Evolutionary conservation across 2,329 filamentous ascomycete species (phyloP).

Genomic region (Diaporthe sp.): DNA sequence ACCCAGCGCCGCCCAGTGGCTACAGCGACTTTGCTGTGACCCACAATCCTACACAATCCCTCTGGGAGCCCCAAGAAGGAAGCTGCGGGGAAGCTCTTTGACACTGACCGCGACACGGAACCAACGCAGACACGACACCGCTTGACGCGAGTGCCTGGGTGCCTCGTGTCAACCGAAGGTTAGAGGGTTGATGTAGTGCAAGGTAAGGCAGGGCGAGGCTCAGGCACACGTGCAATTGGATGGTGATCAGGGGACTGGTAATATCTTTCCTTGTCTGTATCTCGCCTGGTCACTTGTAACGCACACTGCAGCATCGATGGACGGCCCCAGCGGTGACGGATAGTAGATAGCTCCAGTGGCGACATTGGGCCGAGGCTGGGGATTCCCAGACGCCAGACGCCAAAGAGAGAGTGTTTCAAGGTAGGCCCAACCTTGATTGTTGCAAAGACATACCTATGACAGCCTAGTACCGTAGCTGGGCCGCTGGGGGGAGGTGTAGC

Average conservation of each 20-base stretch:
- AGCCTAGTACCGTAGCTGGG: neutral
- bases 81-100: conserved; percentile 18
- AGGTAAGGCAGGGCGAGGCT: conserved; percentile 5
- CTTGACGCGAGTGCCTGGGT: conserved; percentile 12
- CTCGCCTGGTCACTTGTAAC: conserved; percentile 25
- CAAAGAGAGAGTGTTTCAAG: conserved; percentile 25
- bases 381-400: conserved; percentile 9
- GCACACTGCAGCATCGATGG: conserved; percentile 23
- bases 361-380: conserved; percentile 19
- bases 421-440: conserved; percentile 16
- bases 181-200: neutral
- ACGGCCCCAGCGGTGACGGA: conserved; percentile 1
- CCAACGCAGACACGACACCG: conserved; percentile 11
- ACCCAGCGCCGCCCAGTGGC: neutral
- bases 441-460: neutral
- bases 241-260: conserved; percentile 11
- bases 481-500: neutral
- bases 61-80: neutral
- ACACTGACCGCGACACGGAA: conserved; percentile 24
- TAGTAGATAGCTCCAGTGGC: conserved; percentile 17
- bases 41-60: conserved; percentile 28
- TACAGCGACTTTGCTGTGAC: neutral
- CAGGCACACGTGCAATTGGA: conserved; percentile 14
- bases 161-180: conserved; percentile 18
- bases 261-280: conserved; percentile 3